Percentiles rank a stretch among this genome's conserved stretches.
These are phyloP conservation scores for Neospora caninum DNA, from an alignment of 169 alveolate species.

Conservation along the genomic window DNA sequence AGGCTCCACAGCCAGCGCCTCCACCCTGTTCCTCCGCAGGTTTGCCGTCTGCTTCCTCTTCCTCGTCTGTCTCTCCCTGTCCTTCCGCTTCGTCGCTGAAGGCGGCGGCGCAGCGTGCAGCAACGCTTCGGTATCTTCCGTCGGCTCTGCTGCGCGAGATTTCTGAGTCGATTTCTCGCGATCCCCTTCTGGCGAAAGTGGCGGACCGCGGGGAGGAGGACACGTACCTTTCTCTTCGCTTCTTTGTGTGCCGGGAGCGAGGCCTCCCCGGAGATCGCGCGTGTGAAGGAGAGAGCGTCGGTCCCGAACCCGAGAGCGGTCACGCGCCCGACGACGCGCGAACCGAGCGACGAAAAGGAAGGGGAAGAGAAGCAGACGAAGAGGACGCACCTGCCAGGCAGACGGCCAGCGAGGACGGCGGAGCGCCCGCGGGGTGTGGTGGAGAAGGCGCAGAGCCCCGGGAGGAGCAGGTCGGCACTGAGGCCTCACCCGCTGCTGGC, in stretches of 20 bases:
- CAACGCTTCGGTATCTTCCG: background rate
- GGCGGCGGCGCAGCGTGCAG: background rate
- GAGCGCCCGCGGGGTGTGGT: background rate
- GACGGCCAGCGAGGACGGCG: no score
- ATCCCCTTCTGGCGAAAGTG: conserved; percentile 22
- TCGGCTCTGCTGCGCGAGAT: conserved; percentile 17
- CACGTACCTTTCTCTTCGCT: conserved; percentile 22
- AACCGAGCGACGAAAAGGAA: background rate
- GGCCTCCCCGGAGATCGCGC: background rate
- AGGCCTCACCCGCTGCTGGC: background rate
- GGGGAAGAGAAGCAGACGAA: background rate
- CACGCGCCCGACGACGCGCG: background rate
- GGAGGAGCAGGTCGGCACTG: background rate
- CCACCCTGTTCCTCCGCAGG: background rate
- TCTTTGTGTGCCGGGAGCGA: background rate
- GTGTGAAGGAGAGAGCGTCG: no score
- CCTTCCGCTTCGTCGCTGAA: background rate
- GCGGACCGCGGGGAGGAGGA: conserved; percentile 6
- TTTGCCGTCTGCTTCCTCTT: background rate
- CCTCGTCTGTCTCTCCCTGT: background rate
- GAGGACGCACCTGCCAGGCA: no score
- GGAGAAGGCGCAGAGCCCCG: background rate
- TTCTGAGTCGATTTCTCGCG: background rate
- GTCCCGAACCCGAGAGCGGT: no score
- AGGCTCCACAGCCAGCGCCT: background rate